Percentiles rank a stretch among this genome's conserved stretches.
These are phyloP conservation scores for Xylaria scruposa DNA, from an alignment of 495 filamentous ascomycete species.

Conservation along the genomic window DNA sequence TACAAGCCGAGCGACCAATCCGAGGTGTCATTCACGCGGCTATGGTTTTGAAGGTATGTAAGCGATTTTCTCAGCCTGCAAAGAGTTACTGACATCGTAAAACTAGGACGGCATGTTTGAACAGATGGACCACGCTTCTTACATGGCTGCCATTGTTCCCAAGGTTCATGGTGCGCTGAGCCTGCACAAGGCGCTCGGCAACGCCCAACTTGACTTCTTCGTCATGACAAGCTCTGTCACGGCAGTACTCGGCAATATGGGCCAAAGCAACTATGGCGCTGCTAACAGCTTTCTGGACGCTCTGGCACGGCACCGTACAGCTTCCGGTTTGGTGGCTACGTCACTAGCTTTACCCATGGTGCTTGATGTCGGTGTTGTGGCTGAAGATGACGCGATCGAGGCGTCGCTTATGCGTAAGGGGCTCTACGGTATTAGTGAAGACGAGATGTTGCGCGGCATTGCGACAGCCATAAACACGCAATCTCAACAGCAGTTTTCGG, in stretches of 20 bases:
- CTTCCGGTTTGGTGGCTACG: conserved; percentile 41
- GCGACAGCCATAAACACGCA: conserved; percentile 34
- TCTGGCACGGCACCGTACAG: conserved; percentile 48
- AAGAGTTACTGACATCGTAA: conserved; percentile 22
- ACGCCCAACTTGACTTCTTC: conserved; percentile 63
- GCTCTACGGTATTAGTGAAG: conserved; percentile 44
- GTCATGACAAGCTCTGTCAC: conserved; percentile 55
- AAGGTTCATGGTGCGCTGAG: conserved; percentile 50
- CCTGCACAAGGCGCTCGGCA: conserved; percentile 47
- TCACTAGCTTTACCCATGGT: conserved; percentile 49
- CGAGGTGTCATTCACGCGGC: conserved; percentile 47
- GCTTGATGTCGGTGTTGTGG: conserved; percentile 46
- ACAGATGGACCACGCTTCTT: conserved; percentile 23
- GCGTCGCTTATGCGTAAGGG: conserved; percentile 35
- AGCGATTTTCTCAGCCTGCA: background rate
- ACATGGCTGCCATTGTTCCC: conserved; percentile 35
- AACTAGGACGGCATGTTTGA: conserved; percentile 31
- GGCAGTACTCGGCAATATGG: conserved; percentile 53
- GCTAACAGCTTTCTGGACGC: conserved; percentile 62
- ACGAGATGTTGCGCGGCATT: conserved; percentile 37
- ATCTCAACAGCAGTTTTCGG: background rate
- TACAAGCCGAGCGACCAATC: conserved; percentile 37
- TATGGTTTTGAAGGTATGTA: conserved; percentile 43
- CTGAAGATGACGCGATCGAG: conserved; percentile 36
- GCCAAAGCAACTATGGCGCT: conserved; percentile 64